Base-by-base conservation (phyloP, 768 basidiomycete genomes). In the Podaxis sp. region DNA sequence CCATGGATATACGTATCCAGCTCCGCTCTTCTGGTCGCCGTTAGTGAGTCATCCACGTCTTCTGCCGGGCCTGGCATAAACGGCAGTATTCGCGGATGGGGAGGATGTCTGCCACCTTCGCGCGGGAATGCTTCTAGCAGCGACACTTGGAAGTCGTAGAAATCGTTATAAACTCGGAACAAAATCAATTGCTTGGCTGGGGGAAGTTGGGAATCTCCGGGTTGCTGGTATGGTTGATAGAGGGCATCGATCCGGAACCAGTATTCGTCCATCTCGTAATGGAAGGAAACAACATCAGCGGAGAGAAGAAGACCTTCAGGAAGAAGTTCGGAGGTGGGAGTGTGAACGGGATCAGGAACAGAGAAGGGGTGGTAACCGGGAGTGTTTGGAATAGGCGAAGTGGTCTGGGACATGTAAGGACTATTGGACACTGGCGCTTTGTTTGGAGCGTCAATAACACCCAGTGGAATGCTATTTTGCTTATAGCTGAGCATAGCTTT, bases 31-130 rank as follows among this genome's bases (percentile, higher is more conserved):
- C 97, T 81, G 38, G 86, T 84, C 15, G 89, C 87, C 28, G 95
- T 96, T 66, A 99, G 80, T 44, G 82, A 81, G 66, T 93, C 90
- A 75, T 95, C 89, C 38, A 98, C 94, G 19, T 87, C 78, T 26
- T 90, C 82, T 6, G 91, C 86, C 4, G 96, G 97, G 2, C 97
- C 97, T 2, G 97, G 97, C 97, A 99, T 99, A 76, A 87, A 98
- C 1, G 97, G 97, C 28, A 99, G 79, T 56, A 96, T 90, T 39
- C 97, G 84, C 8, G 81, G 81, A 65, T 85, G 78, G 30, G 81
- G 81, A 9, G 84, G 79, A 39, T 87, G 76, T 15, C 92, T 85
- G 22, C 97, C 97, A 13, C 95, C 97, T 77, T 99, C 97, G 51
- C 84, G 84, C 6, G 96, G 95, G 75, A 96, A 98, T 0, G 84